A percentile compares a stretch with the other conserved stretches of the same genome.
Conservation (phyloP, 441 rosid genomes). For the Adansonia grandidieri region DNA sequence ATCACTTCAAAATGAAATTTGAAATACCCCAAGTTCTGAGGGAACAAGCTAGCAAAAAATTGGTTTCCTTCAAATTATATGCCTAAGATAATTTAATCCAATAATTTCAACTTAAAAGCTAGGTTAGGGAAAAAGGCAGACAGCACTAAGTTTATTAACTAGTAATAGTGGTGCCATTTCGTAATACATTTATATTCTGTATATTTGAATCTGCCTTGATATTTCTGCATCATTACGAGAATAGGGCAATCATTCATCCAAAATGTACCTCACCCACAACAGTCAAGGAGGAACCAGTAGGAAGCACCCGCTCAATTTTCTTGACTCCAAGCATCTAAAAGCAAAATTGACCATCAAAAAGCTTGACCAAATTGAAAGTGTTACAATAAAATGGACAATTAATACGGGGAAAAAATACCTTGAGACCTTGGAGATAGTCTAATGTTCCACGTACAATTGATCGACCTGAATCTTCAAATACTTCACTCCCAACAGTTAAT, state of each 20-base stretch:
- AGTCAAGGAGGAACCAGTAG: conserved; percentile 83
- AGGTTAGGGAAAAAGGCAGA: not conserved
- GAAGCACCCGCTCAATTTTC: conserved; percentile 88
- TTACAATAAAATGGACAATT: conserved; percentile 11
- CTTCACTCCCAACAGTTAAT: conserved; percentile 83
- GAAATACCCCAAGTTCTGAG: not conserved
- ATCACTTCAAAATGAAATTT: not conserved
- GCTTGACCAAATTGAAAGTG: conserved; percentile 13
- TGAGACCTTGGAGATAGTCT: conserved; percentile 92
- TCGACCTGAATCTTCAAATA: conserved; percentile 90
- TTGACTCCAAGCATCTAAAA: conserved; percentile 97
- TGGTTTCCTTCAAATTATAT: not conserved
- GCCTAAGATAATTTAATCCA: not conserved
- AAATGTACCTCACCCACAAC: conserved; percentile 86
- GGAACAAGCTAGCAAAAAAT: not conserved
- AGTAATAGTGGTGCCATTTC: not conserved
- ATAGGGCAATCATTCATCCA: not conserved
- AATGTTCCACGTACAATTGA: conserved; percentile 91
- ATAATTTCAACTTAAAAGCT: not conserved
- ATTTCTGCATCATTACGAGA: not conserved
- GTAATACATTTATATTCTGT: not conserved
- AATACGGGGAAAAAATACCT: conserved; percentile 52
- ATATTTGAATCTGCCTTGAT: conserved; percentile 2
- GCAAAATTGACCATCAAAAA: conserved; percentile 29
- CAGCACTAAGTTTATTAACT: not conserved